These are phyloP conservation scores for Craterostigma plantagineum DNA, from an alignment of 257 asterid species.

Conservation along the genomic window DNA sequence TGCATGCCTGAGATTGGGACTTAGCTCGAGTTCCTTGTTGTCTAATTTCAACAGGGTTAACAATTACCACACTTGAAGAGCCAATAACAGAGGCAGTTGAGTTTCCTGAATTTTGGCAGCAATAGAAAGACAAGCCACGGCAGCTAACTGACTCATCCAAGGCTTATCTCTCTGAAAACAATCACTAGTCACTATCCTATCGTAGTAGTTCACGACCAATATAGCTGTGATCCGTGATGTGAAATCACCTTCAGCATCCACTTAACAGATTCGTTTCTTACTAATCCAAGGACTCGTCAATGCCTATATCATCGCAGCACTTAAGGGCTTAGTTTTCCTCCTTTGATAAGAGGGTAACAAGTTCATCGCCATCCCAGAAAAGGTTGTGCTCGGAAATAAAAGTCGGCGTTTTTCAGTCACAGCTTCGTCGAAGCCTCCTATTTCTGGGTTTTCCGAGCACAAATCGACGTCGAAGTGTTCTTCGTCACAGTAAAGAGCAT, in stretches of 20 bases:
- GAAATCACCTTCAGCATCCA: conserved; percentile 65
- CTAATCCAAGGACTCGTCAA: conserved; percentile 25
- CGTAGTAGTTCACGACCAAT: conserved; percentile 51
- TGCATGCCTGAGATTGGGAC: no score
- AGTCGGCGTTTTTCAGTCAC: conserved; percentile 11
- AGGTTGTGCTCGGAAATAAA: conserved; percentile 33
- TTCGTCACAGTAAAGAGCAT: conserved; percentile 68
- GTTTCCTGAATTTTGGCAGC: conserved; percentile 96
- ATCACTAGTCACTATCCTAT: conserved; percentile 41
- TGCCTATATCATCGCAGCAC: conserved; percentile 10
- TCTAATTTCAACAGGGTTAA: no score
- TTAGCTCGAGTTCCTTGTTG: no score
- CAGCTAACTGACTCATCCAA: conserved; percentile 85
- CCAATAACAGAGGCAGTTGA: conserved; percentile 69
- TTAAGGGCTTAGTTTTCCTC: conserved; percentile 31
- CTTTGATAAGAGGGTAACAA: conserved; percentile 29
- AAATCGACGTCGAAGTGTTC: conserved; percentile 45
- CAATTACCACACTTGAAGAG: conserved; percentile 93
- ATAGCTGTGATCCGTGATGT: conserved; percentile 51
- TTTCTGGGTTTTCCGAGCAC: conserved; percentile 15
- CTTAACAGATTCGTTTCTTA: conserved; percentile 38
- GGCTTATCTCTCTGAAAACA: conserved; percentile 77
- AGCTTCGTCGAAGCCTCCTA: conserved; percentile 3
- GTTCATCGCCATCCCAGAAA: conserved; percentile 67
- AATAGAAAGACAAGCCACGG: conserved; percentile 86